A percentile compares a stretch with the other conserved stretches of the same genome.
Evolutionary conservation across 2,329 filamentous ascomycete species (phyloP).

Genomic region (Elsinoe necatrix): DNA sequence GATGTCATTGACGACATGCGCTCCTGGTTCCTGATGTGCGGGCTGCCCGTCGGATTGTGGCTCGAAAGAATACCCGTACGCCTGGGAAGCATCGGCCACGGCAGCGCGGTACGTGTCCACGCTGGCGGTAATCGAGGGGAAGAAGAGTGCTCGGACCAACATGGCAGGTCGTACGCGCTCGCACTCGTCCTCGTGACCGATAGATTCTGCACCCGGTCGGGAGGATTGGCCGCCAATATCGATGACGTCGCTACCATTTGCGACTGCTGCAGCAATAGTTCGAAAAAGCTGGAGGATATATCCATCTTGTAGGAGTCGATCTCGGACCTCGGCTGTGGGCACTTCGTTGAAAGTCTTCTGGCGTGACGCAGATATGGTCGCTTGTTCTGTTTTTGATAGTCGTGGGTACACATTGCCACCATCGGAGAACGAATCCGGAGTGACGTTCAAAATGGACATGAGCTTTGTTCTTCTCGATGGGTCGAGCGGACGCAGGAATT

Average conservation of each 20-base stretch:
- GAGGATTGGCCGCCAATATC: constrained; percentile 94
- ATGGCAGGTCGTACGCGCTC: constrained; percentile 73
- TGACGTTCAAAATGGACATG: constrained; percentile 93
- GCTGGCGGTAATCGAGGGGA: constrained; percentile 58
- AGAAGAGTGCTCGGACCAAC: constrained; percentile 50
- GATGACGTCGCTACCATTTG: constrained; percentile 68
- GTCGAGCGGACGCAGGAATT: constrained; percentile 51
- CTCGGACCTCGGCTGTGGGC: not conserved
- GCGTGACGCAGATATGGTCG: not conserved
- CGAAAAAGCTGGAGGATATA: not conserved
- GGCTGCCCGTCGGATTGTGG: not conserved
- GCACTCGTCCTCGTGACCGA: constrained; percentile 66
- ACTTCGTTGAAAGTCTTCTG: not conserved
- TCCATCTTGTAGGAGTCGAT: not conserved
- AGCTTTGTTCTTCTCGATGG: constrained; percentile 57
- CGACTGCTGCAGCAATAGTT: constrained; percentile 55
- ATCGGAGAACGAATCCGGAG: constrained; percentile 95
- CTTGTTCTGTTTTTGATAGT: not conserved
- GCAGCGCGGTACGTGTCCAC: constrained; percentile 85
- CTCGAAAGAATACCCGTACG: not conserved
- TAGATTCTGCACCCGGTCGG: constrained; percentile 62
- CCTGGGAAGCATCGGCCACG: constrained; percentile 68
- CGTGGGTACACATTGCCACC: constrained; percentile 48
- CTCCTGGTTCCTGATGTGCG: constrained; percentile 51
- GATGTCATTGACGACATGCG: constrained; percentile 91